Evolutionary conservation across 2,329 filamentous ascomycete species (phyloP), one percentile per base, ranked within the genome.

Genomic region (Penicillium sp.): DNA sequence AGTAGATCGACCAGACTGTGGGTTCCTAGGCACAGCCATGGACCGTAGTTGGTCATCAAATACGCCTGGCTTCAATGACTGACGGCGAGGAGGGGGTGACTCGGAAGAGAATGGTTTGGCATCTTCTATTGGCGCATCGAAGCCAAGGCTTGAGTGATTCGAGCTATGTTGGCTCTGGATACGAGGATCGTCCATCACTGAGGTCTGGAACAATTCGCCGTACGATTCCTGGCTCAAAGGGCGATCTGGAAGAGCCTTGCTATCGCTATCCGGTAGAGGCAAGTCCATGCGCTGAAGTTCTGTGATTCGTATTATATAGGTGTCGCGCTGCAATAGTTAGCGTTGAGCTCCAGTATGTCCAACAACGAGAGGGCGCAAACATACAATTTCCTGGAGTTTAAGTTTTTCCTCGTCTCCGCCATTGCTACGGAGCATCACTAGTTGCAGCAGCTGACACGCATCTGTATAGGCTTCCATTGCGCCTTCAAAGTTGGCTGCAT

Each of bases 371-470:
- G 31, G 39, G 11, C 3, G 14, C 14, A 39, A 26, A 84, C 90
- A 84, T 81, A 96, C 91, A 79, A 99, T 98, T 50, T 91, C 90
- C 70, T 97, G 91, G 24, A 99, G 81, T 74, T 98, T 98, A 44
- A 72, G 61, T 64, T 86, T 88, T 73, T 88, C 87, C 69, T 99
- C 95, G 52, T 96, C 92, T 33, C 93, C 88, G 7, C 88, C 91
- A 11, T 87, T 87, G 56, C 91, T 97, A 66, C 90, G 86, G 56
- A 88, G 79, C 78, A 99, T 89, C 5, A 99, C 95, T 68, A 96
- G 88, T 64, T 93, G 89, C 53, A 99, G 79, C 57, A 99, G 80
- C 54, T 88, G 85, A 71, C 95, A 99, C 4, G 96, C 95, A 75
- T 99, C 95, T 11, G 85, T 82, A 72, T 99, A 99, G 14, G 93